Base-by-base conservation (phyloP, 345 rosid species). In the Leavenworthia alabamica region DNA sequence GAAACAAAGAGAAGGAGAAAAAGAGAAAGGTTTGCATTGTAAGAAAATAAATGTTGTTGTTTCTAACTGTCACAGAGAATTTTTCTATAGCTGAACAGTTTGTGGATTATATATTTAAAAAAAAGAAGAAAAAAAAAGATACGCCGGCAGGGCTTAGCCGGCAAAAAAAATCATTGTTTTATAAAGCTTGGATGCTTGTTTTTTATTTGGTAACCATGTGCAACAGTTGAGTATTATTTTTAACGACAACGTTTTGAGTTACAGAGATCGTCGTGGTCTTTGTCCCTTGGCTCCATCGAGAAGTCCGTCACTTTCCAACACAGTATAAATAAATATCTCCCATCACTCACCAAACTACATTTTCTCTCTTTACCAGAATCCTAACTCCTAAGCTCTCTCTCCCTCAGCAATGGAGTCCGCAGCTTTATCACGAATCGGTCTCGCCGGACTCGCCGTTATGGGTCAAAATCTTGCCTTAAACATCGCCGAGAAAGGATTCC, bases 381-480 rank as follows among this genome's bases (percentile, higher is more conserved):
- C 7, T 4, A 16, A 27, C 13, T 29, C 24, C 15, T 45, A n/a
- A n/a, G n/a, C n/a, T n/a, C n/a, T n/a, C n/a, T n/a, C n/a, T n/a
- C n/a, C n/a, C 28, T 20, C 52, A 1, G 14, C 62, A 41, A 86
- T 89, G 96, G 95, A 86, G 20, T 83, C 90, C 29, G 45, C 74
- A 16, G 77, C 78, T 22, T 77, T 86, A 4, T 86, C 98, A 33
- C 93, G 93, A 29, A 83, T 92, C 7, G 97, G 97, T 43, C 84
- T 90, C 6, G 95, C 93, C 5, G 96, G 98, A 4, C 86, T 92
- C n/a, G 98, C 98, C 70, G 98, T 92, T 5, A 92, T 92, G 97
- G 98, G 98, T 26, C 98, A 89, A 28, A 92, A 92, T 76, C 81
- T 92, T 28, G 97, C 98, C 58, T 79, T 91, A 2, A 91, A 91